Conservation (phyloP, 2,329 filamentous ascomycete genomes). For the Cladosporium sp. region DNA sequence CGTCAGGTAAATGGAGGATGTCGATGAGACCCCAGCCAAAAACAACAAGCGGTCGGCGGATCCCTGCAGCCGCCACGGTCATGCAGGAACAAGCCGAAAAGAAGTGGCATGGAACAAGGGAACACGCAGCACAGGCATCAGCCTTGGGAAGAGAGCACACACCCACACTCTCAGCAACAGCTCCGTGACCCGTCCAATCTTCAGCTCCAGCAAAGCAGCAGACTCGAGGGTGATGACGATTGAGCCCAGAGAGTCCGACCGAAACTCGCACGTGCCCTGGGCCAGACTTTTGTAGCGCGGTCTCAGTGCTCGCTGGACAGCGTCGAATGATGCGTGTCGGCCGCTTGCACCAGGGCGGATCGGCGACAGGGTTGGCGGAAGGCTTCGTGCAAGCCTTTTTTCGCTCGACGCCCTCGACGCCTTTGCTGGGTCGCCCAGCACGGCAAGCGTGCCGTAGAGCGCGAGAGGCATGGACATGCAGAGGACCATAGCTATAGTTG, state of each 20-base stretch:
- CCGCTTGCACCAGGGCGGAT: conserved; percentile 9
- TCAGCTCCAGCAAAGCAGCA: not conserved
- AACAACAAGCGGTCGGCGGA: conserved; percentile 3
- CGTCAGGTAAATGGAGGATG: not conserved
- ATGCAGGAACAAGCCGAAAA: conserved; percentile 12
- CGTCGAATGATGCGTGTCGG: conserved; percentile 10
- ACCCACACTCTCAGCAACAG: not conserved
- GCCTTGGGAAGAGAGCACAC: not conserved
- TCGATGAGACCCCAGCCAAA: not conserved
- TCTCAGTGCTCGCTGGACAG: not conserved
- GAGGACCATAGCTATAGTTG: not conserved
- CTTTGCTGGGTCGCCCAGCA: not conserved
- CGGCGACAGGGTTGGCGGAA: conserved; percentile 11
- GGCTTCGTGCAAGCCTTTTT: conserved; percentile 19
- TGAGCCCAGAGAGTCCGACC: not conserved
- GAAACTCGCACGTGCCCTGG: conserved; percentile 10
- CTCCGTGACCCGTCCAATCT: not conserved
- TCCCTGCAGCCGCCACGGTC: conserved; percentile 12
- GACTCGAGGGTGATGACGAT: conserved; percentile 1
- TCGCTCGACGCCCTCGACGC: not conserved
- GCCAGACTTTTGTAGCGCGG: conserved; percentile 15
- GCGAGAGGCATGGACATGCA: not conserved
- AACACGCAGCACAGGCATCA: not conserved
- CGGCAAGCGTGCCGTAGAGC: conserved; percentile 12
- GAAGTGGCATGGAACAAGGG: conserved; percentile 4